Evolutionary conservation across 306 rosid species (phyloP).

Genomic region (Dicorynia guianensis): DNA sequence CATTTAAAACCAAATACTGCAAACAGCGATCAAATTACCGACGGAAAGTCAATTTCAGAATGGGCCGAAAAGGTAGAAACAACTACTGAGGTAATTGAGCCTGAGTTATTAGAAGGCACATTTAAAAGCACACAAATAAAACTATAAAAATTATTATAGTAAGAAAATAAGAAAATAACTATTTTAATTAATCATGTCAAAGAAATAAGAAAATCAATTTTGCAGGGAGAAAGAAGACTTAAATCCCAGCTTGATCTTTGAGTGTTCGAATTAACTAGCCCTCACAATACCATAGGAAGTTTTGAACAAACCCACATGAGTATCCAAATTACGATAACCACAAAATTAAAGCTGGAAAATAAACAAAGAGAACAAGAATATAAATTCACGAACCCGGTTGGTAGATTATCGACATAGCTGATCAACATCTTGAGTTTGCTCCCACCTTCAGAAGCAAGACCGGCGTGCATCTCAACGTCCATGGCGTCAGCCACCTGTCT

Average conservation of each 20-base stretch:
- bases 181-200: slow-evolving; percentile 5
- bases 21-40: slow-evolving; percentile 14
- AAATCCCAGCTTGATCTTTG: slow-evolving; percentile 15
- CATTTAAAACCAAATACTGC: background rate
- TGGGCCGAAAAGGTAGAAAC: background rate
- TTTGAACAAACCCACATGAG: background rate
- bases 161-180: background rate
- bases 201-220: slow-evolving; percentile 19
- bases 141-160: background rate
- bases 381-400: slow-evolving; percentile 69
- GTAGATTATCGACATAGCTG: slow-evolving; percentile 89
- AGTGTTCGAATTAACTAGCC: slow-evolving; percentile 15
- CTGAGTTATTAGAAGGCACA: background rate
- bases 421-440: slow-evolving; percentile 98
- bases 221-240: background rate
- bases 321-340: background rate
- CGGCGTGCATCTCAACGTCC: slow-evolving; percentile 96
- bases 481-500: slow-evolving; percentile 83
- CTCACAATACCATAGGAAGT: background rate
- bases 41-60: slow-evolving; percentile 15
- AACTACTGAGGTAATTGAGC: background rate
- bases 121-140: background rate
- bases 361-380: background rate
- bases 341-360: background rate
- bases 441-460: slow-evolving; percentile 95